Evolutionary conservation across 2,329 filamentous ascomycete genomes (phyloP).

Genomic region (Fusarium sp.): DNA sequence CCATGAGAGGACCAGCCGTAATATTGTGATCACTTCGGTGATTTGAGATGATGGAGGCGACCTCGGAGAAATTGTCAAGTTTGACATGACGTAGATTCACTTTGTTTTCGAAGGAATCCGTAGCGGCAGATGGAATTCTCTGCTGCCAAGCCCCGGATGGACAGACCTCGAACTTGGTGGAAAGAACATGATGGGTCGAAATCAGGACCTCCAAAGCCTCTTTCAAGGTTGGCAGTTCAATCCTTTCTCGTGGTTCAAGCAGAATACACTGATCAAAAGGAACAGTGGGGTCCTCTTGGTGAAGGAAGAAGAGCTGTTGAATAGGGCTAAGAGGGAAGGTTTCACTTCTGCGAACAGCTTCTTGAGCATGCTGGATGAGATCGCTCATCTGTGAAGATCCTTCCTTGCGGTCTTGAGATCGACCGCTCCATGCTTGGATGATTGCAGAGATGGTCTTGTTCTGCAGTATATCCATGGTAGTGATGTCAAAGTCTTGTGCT

Average conservation of each 20-base stretch:
- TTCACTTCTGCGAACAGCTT: not conserved
- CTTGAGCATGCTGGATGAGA: not conserved
- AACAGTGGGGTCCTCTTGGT: too few relatives aligned
- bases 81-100: not conserved
- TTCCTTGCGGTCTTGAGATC: not conserved
- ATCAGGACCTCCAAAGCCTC: not conserved
- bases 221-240: not conserved
- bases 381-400: not conserved
- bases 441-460: not conserved
- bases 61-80: not conserved
- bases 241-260: too few relatives aligned
- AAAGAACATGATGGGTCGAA: not conserved
- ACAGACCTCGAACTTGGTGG: too few relatives aligned
- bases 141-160: conserved; percentile 2
- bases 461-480: not conserved
- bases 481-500: not conserved
- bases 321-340: not conserved
- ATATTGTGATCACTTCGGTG: not conserved
- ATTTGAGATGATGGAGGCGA: not conserved
- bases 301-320: too few relatives aligned
- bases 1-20: too few relatives aligned
- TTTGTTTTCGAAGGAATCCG: not conserved
- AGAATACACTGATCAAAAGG: too few relatives aligned
- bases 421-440: not conserved
- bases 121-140: not conserved